Conservation (phyloP, 106 monocot species). For the Posidonia australis region DNA sequence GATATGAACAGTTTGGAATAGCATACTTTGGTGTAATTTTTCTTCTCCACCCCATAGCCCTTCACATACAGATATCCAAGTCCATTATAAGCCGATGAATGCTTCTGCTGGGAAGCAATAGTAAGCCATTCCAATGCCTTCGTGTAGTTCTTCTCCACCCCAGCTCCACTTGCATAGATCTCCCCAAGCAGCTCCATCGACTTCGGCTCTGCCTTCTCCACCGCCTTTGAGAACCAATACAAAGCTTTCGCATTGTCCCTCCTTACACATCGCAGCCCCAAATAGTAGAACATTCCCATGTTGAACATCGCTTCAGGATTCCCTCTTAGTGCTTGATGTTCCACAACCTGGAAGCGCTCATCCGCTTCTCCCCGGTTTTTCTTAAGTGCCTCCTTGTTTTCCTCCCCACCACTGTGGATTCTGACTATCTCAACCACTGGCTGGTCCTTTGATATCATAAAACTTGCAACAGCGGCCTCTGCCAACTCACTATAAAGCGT, state of each 20-base stretch:
- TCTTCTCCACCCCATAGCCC: constrained; percentile 83
- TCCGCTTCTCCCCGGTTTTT: constrained; percentile 80
- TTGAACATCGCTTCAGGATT: constrained; percentile 63
- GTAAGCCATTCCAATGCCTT: constrained; percentile 83
- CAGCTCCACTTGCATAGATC: constrained; percentile 92
- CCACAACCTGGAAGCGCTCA: constrained; percentile 82
- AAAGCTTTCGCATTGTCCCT: constrained; percentile 57
- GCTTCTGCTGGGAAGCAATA: constrained; percentile 50
- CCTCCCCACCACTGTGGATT: constrained; percentile 78
- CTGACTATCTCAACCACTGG: constrained; percentile 66
- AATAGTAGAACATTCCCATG: constrained; percentile 81
- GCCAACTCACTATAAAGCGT: constrained; percentile 78
- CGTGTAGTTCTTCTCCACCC: constrained; percentile 76
- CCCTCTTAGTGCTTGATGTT: constrained; percentile 81
- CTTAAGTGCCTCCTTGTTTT: constrained; percentile 71
- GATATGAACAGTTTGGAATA: constrained; percentile 1
- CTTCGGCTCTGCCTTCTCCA: constrained; percentile 73
- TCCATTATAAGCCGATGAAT: constrained; percentile 90
- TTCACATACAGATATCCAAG: constrained; percentile 89
- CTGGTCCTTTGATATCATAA: constrained; percentile 80
- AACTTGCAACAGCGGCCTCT: constrained; percentile 83
- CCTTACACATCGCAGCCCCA: constrained; percentile 68
- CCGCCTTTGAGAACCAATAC: constrained; percentile 69
- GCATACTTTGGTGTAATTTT: constrained; percentile 75
- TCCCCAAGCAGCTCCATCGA: constrained; percentile 88